These are phyloP conservation scores for Vitis labrusca DNA, from an alignment of 164 flowering plant genomes.

Conservation along the genomic window DNA sequence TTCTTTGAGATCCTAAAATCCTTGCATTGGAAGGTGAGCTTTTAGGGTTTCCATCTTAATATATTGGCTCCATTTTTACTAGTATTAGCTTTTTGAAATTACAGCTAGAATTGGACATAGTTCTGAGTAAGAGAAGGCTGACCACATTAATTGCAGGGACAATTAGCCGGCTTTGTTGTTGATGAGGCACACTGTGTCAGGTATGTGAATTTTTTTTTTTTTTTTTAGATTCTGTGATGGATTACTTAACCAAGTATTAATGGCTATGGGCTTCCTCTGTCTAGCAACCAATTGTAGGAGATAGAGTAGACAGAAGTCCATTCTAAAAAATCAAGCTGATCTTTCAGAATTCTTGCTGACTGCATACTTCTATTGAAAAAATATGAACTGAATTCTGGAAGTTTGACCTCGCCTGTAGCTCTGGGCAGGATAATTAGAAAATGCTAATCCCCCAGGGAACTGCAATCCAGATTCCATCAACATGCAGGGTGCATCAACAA, in stretches of 20 bases:
- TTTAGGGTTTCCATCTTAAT: constrained; percentile 4
- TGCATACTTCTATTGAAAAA: too few relatives aligned
- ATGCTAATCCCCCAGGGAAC: too few relatives aligned
- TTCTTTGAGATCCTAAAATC: constrained; percentile 65
- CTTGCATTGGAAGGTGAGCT: constrained; percentile 64
- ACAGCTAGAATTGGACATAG: background rate
- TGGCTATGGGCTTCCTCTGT: too few relatives aligned
- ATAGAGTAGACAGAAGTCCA: background rate
- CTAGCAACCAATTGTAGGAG: background rate
- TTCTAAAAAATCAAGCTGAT: too few relatives aligned
- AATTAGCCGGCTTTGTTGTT: constrained; percentile 83
- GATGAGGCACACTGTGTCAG: constrained; percentile 99
- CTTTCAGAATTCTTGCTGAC: too few relatives aligned
- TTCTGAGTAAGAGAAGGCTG: background rate
- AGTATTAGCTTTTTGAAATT: background rate
- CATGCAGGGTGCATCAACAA: too few relatives aligned
- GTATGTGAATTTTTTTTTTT: constrained; percentile 26
- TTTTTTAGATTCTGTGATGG: background rate
- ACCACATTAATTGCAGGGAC: constrained; percentile 50
- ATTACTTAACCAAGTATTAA: too few relatives aligned
- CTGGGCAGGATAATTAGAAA: too few relatives aligned
- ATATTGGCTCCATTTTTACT: constrained; percentile 1
- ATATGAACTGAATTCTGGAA: too few relatives aligned
- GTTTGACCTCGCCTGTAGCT: too few relatives aligned
- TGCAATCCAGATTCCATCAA: too few relatives aligned